Base-by-base conservation (phyloP, 176 grass and related monocot genomes). In the Bolboschoenus planiculmis region DNA sequence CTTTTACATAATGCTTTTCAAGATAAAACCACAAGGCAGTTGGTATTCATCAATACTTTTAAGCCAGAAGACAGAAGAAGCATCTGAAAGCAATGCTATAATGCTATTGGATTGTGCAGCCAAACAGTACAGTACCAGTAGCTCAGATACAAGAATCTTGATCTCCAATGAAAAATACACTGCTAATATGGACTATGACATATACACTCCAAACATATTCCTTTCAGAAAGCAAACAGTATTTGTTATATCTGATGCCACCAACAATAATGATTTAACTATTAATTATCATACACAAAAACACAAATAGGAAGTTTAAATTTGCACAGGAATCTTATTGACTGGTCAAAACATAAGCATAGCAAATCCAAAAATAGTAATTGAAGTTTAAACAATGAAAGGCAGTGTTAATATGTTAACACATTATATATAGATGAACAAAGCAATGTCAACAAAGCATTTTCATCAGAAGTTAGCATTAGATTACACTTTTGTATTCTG, bases 391-490 rank as follows among this genome's bases (percentile, higher is more conserved):
- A 39, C 39, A 72, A 51, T 18, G 4, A 11, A 27, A 11, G n/a
- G 10, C 50, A 18, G 27, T 10, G 8, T 70, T 70, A 48, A 48
- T 20, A 43, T 16, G 37, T 31, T 76, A 75, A 48, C 71, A 50
- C 16, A 76, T 18, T 26, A 51, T 53, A 53, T 48, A n/a, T 75
- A 74, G 26, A 76, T 50, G 24, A 75, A 33, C 24, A 40, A 60
- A 37, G 53, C 3, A 80, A 34, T 33, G n/a, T 13, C 54, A 65
- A 13, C 37, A 82, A n/a, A n/a, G n/a, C n/a, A n/a, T n/a, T 63
- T 63, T 66, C 80, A 82, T 82, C 24, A 43, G 2, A 65, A 29
- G 57, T 82, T 82, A 82, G 37, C 26, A 82, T 82, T 47, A 82
- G 26, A 82, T 66, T 59, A 46, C 57, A 82, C 24, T 33, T 13